Evolutionary conservation across 2,329 filamentous ascomycete genomes (phyloP).

Genomic region (Aspergillus sp.): DNA sequence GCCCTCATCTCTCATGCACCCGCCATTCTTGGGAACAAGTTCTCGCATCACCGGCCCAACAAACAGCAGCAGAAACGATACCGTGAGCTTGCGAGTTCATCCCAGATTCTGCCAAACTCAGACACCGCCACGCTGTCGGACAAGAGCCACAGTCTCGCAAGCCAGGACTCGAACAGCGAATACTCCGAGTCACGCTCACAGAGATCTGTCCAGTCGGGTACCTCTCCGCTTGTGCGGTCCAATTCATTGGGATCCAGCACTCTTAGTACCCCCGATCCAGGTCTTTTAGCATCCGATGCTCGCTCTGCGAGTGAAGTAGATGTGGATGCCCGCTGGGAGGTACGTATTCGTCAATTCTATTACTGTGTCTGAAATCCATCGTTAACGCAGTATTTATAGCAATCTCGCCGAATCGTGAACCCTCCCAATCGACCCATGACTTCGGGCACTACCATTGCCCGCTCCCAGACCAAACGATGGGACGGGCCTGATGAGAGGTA

Average conservation of each 20-base stretch:
- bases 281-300: constrained; percentile 28
- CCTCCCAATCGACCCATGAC: constrained; percentile 31
- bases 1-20: constrained; percentile 93
- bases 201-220: constrained; percentile 36
- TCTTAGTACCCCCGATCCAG: constrained; percentile 23
- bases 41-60: constrained; percentile 81
- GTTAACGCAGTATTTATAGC: constrained; percentile 23
- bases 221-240: constrained; percentile 37
- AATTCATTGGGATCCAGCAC: constrained; percentile 36
- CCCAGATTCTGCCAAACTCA: constrained; percentile 58
- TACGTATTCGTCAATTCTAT: constrained; percentile 18
- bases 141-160: constrained; percentile 33
- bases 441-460: constrained; percentile 26
- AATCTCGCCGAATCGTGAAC: constrained; percentile 35
- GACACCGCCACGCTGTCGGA: constrained; percentile 30
- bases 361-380: background rate
- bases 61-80: constrained; percentile 76
- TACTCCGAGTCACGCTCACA: constrained; percentile 37
- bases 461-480: constrained; percentile 23
- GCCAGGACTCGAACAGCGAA: constrained; percentile 40
- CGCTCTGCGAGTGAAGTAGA: constrained; percentile 37
- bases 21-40: constrained; percentile 96
- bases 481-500: constrained; percentile 35
- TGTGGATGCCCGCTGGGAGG: constrained; percentile 40
- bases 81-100: constrained; percentile 79